phyloP scores from a whole-genome alignment of 2,329 filamentous ascomycete genomes.

The Penicillium sp. region DNA sequence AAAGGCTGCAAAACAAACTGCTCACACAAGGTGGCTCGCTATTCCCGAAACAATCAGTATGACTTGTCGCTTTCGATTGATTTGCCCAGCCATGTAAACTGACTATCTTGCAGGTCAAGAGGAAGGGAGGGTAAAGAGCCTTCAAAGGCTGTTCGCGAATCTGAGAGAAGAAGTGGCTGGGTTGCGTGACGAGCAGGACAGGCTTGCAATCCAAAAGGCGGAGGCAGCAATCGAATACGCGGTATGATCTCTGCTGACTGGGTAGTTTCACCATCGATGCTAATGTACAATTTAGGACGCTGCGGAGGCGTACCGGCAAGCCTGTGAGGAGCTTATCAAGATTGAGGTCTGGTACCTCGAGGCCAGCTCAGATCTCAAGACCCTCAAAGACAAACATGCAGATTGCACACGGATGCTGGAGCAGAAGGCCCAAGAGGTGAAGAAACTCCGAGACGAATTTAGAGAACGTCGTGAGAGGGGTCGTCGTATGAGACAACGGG shows the following conservation, averaged over 20 bases:
- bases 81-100: conserved; percentile 24
- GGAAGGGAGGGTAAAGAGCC: conserved; percentile 48
- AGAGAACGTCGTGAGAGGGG: conserved; percentile 28
- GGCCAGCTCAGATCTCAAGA: conserved; percentile 75
- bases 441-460: conserved; percentile 38
- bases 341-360: conserved; percentile 73
- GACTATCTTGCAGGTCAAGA: conserved; percentile 41
- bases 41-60: conserved; percentile 72
- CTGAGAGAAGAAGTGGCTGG: conserved; percentile 52
- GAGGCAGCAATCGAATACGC: conserved; percentile 58
- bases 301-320: conserved; percentile 62
- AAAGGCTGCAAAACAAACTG: conserved; percentile 68
- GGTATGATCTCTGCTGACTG: conserved; percentile 37
- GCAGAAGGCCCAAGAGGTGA: conserved; percentile 43
- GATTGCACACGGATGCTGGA: conserved; percentile 56
- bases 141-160: conserved; percentile 43
- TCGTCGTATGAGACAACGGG: conserved; percentile 22
- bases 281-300: conserved; percentile 47
- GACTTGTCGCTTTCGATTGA: conserved; percentile 30
- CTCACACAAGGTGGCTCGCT: conserved; percentile 63
- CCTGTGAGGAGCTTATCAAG: conserved; percentile 67
- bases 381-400: conserved; percentile 66
- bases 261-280: background rate
- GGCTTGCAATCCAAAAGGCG: conserved; percentile 58
- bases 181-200: conserved; percentile 58